Conservation (phyloP, 805 yeast species). For the Alloascoidea hylecoeti region DNA sequence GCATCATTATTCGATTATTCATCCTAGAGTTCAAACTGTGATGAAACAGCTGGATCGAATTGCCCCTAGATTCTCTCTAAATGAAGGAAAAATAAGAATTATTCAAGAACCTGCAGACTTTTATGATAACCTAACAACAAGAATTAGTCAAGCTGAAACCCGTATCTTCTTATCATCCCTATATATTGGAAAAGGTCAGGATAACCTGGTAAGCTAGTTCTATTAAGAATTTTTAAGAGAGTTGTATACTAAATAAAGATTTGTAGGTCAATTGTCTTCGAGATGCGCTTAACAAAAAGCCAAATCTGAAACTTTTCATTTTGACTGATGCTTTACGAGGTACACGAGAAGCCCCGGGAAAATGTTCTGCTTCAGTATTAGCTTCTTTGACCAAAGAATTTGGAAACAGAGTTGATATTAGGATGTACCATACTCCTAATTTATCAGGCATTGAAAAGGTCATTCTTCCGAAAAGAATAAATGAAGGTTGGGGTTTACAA, state of each 20-base stretch:
- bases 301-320: conserved; percentile 52
- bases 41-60: conserved; percentile 42
- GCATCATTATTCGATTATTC: conserved; percentile 13
- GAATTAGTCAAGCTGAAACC: conserved; percentile 40
- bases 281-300: conserved; percentile 42
- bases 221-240: neutral
- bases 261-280: conserved; percentile 34
- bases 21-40: conserved; percentile 28
- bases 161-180: conserved; percentile 75
- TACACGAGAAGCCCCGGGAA: conserved; percentile 78
- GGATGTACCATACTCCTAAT: conserved; percentile 86
- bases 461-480: conserved; percentile 67
- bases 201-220: conserved; percentile 34
- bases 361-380: conserved; percentile 65
- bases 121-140: conserved; percentile 38
- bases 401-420: conserved; percentile 60
- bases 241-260: neutral
- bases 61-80: conserved; percentile 54
- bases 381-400: conserved; percentile 49
- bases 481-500: conserved; percentile 87
- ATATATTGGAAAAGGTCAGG: conserved; percentile 74
- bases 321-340: conserved; percentile 84
- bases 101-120: conserved; percentile 58
- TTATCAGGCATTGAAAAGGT: conserved; percentile 50
- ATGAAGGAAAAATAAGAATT: conserved; percentile 42